phyloP scores from a whole-genome alignment of 805 yeast species.

The Pichia insulana region DNA sequence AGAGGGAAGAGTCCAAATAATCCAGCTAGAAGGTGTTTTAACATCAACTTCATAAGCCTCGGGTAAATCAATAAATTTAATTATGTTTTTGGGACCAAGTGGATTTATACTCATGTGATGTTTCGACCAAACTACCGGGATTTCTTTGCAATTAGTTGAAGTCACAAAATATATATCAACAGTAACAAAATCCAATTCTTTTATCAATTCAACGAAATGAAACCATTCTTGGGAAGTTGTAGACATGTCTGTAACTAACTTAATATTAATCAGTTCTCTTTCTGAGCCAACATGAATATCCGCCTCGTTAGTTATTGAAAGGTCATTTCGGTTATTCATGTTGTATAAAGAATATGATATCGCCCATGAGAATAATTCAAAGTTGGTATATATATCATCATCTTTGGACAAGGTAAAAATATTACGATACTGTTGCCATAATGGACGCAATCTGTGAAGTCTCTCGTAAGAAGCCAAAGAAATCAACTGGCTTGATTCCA shows the following conservation, averaged over 20 bases:
- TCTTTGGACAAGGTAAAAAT: background rate
- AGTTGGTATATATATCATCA: constrained; percentile 6
- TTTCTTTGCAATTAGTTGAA: constrained; percentile 22
- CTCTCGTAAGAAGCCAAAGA: constrained; percentile 11
- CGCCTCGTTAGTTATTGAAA: no score
- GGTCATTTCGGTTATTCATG: constrained; percentile 11
- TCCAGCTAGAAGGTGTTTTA: constrained; percentile 62
- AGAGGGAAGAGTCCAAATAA: constrained; percentile 35
- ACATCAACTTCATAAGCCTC: constrained; percentile 45
- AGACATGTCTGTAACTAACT: constrained; percentile 53
- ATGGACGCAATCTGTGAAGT: no score
- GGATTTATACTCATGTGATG: constrained; percentile 16
- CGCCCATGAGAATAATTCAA: constrained; percentile 20
- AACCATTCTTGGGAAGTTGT: constrained; percentile 59
- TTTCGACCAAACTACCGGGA: no score
- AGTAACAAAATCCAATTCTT: constrained; percentile 43
- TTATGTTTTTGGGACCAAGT: constrained; percentile 13
- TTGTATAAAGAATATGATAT: constrained; percentile 24
- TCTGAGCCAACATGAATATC: constrained; percentile 1
- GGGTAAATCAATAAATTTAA: constrained; percentile 41
- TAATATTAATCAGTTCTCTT: constrained; percentile 36
- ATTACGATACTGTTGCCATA: background rate
- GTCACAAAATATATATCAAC: constrained; percentile 49
- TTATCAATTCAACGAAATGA: constrained; percentile 31
- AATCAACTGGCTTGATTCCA: constrained; percentile 1